Evolutionary conservation across 257 asterid genomes (phyloP), one percentile per base, ranked within the genome.

Genomic region (Nicotiana otophora): DNA sequence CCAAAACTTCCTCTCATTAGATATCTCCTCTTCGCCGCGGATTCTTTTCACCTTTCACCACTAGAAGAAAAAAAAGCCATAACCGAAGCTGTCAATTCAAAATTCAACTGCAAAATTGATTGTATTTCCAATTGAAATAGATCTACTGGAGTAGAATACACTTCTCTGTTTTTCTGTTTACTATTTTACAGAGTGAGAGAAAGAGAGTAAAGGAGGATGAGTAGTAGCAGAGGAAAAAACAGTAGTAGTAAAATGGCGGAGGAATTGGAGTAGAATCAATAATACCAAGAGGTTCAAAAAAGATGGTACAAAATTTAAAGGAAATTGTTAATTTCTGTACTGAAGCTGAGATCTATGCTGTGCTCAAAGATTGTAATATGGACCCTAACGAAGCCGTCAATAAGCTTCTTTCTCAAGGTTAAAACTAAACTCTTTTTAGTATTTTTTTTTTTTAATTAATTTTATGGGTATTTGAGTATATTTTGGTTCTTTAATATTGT

Each of bases 341-440:
- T 10, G 99, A 93, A 48, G 88, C 87, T 84, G 99, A 95, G 97
- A 95, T 95, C 94, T 93, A 95, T 78, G 94, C 95, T 36, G 86
- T 91, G 84, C 97, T 95, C 19, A 91, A 91, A 86, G 99, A 95
- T 6, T 92, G 98, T 84, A 90, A 93, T 88, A 95, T 93, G 99
- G 95, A 95, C 97, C 99, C 98, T 83, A 90, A 95, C 86, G 97
- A 92, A 86, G 92, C 99, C 42, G 94, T 93, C 14, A 88, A 85
- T 87, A 95, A 97, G 68, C 91, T 93, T 39, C 92, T 92, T 42
- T 89, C 92, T 81, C 98, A 92, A 91, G 97, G 98, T 19, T n/a
- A 19, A 69, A 69, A 3, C 33, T 69, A 17, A 39, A 34, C 23
- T 14, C 31, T 69, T 1, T 39, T 42, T 70, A 19, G 31, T 69